Conservation (phyloP, 2,329 filamentous ascomycete species). For the Penicillium corylophilum region DNA sequence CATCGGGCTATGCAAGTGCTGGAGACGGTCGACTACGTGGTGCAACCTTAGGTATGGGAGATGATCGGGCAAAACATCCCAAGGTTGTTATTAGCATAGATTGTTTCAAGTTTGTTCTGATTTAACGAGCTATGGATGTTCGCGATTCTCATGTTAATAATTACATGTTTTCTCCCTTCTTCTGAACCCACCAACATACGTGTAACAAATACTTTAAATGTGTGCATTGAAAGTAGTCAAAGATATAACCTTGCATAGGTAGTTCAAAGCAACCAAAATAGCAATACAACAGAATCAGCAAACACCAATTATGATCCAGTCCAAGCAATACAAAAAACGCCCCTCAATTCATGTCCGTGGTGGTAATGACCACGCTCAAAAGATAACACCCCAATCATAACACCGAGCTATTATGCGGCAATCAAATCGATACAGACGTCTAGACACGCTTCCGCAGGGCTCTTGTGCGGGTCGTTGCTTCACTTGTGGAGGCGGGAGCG, state of each 20-base stretch:
- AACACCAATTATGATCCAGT: conserved; percentile 7
- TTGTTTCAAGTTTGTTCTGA: too few relatives aligned
- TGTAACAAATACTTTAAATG: too few relatives aligned
- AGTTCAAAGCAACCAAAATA: neutral
- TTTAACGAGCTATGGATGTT: too few relatives aligned
- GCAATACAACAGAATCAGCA: neutral
- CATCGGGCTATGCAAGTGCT: too few relatives aligned
- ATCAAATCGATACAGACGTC: neutral
- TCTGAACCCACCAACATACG: too few relatives aligned
- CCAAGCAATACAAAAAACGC: neutral
- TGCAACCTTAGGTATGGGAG: too few relatives aligned
- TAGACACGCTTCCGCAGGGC: conserved; percentile 44
- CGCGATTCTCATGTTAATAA: too few relatives aligned
- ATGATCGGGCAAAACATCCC: too few relatives aligned
- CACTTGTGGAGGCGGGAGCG: conserved; percentile 25
- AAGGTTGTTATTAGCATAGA: too few relatives aligned
- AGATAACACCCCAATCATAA: neutral
- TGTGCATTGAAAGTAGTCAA: neutral
- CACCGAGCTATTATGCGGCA: neutral
- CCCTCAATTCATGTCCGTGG: neutral
- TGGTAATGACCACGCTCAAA: conserved; percentile 8
- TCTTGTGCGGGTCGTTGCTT: conserved; percentile 35
- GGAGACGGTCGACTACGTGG: too few relatives aligned
- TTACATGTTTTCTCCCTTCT: too few relatives aligned
- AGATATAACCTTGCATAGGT: neutral